A percentile compares a stretch with the other conserved stretches of the same genome.
Evolutionary conservation across 1,284 basidiomycete species (phyloP).

Genomic region (Anthracocystis panici-leucophaei): DNA sequence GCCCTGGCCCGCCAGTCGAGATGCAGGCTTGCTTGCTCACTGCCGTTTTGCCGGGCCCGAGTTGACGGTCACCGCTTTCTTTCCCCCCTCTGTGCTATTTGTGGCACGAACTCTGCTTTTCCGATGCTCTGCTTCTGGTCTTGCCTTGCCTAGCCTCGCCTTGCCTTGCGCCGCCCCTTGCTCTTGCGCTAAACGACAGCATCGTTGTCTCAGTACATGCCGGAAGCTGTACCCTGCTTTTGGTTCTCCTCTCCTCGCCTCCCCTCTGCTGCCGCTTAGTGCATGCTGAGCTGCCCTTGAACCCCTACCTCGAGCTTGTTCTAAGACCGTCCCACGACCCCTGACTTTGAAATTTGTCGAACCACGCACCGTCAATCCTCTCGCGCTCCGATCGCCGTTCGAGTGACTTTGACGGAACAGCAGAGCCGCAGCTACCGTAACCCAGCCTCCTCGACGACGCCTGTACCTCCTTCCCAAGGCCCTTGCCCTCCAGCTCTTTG

Average conservation of each 20-base stretch:
- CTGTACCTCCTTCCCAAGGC: neutral
- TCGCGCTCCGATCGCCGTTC: neutral
- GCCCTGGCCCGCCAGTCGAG: neutral
- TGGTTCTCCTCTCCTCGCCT: slow-evolving; percentile 13
- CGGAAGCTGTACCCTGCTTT: slow-evolving; percentile 19
- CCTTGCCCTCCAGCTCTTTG: neutral
- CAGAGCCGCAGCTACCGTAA: too few species aligned
- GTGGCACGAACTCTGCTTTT: neutral
- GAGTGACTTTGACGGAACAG: too few species aligned
- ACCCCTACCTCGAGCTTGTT: slow-evolving; percentile 36
- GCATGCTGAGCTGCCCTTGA: slow-evolving; percentile 10
- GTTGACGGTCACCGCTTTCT: neutral
- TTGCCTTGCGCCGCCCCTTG: neutral
- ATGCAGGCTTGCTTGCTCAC: neutral
- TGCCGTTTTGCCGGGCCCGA: neutral
- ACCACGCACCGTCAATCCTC: slow-evolving; percentile 15
- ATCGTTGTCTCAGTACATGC: slow-evolving; percentile 27
- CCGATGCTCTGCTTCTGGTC: neutral
- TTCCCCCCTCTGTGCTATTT: too few species aligned
- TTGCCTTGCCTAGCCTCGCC: too few species aligned
- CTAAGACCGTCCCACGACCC: slow-evolving; percentile 19
- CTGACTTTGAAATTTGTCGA: slow-evolving; percentile 15
- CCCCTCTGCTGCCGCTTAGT: slow-evolving; percentile 1
- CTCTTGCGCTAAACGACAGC: slow-evolving; percentile 4
- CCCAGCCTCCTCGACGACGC: neutral